Percentiles rank a stretch among this genome's conserved stretches.
Evolutionary conservation across 176 grass and related monocot species (phyloP).

Genomic region (Tillandsia leiboldiana): DNA sequence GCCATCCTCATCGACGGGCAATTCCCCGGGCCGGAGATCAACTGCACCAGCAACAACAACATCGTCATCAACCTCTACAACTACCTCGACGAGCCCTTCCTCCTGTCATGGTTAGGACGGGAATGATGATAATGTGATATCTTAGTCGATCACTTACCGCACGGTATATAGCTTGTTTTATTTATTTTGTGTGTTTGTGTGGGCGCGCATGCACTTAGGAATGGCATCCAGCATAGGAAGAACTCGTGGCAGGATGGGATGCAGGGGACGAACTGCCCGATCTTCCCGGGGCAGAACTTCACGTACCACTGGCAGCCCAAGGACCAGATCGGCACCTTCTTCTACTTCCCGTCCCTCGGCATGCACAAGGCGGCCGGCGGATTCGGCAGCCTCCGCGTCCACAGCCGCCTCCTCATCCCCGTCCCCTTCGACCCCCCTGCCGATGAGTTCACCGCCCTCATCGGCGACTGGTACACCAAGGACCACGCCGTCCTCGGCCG

Average conservation of each 20-base stretch:
- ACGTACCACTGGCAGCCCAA: constrained; percentile 87
- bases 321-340: constrained; percentile 95
- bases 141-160: too few relatives aligned
- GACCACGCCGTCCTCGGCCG: constrained; percentile 47
- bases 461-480: constrained; percentile 84
- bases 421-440: constrained; percentile 61
- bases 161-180: too few relatives aligned
- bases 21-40: constrained; percentile 87
- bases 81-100: constrained; percentile 69
- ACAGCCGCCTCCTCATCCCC: constrained; percentile 84
- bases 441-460: constrained; percentile 47
- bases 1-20: constrained; percentile 70
- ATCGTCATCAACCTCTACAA: constrained; percentile 89
- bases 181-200: background rate
- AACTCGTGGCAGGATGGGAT: constrained; percentile 85
- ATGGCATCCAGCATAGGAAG: constrained; percentile 90
- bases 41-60: constrained; percentile 90
- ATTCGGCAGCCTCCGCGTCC: constrained; percentile 57
- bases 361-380: constrained; percentile 72
- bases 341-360: constrained; percentile 76
- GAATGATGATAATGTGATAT: background rate
- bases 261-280: constrained; percentile 72
- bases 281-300: constrained; percentile 65
- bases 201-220: constrained; percentile 25
- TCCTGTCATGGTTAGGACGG: constrained; percentile 55